Percentiles rank a stretch among this genome's conserved stretches.
Evolutionary conservation across 495 filamentous ascomycete species (phyloP).

Genomic region (Lophiotrema nucula): DNA sequence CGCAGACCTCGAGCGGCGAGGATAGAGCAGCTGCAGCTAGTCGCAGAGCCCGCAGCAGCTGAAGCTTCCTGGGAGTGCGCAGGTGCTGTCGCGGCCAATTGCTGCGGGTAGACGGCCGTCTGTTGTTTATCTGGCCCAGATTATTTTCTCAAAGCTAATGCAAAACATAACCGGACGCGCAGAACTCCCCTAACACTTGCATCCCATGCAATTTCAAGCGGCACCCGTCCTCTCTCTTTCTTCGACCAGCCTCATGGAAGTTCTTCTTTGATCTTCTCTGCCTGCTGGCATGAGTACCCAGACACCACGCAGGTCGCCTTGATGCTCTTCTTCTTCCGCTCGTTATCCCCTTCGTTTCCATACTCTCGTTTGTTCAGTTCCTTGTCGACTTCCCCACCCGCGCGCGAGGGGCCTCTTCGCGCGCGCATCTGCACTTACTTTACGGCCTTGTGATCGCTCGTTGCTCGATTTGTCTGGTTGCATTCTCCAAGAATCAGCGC

Average conservation of each 20-base stretch:
- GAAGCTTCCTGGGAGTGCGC: neutral
- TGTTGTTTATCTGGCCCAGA: slow-evolving; percentile 17
- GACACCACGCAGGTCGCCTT: slow-evolving; percentile 12
- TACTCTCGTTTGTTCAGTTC: slow-evolving; percentile 33
- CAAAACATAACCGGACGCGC: slow-evolving; percentile 28
- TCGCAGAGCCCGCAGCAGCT: slow-evolving; percentile 4
- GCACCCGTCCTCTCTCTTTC: slow-evolving; percentile 14
- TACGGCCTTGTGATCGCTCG: slow-evolving; percentile 33
- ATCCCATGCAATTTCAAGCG: slow-evolving; percentile 24
- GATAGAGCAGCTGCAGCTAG: neutral
- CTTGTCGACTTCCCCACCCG: neutral
- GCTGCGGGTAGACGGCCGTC: neutral
- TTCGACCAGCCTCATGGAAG: slow-evolving; percentile 33
- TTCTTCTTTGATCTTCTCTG: slow-evolving; percentile 27
- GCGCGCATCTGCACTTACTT: slow-evolving; percentile 34
- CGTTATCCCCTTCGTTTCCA: slow-evolving; percentile 23
- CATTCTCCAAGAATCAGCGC: slow-evolving; percentile 18
- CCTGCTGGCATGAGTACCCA: slow-evolving; percentile 31
- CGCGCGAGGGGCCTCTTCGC: slow-evolving; percentile 25
- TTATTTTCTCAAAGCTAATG: slow-evolving; percentile 30
- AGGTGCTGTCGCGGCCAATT: slow-evolving; percentile 1
- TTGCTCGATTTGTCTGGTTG: slow-evolving; percentile 35
- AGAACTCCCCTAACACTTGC: slow-evolving; percentile 23
- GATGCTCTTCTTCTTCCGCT: slow-evolving; percentile 30
- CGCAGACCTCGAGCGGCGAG: neutral